Evolutionary conservation across 331 rosid genomes (phyloP), one percentile per base, ranked within the genome.

Genomic region (Spiraea crenata): DNA sequence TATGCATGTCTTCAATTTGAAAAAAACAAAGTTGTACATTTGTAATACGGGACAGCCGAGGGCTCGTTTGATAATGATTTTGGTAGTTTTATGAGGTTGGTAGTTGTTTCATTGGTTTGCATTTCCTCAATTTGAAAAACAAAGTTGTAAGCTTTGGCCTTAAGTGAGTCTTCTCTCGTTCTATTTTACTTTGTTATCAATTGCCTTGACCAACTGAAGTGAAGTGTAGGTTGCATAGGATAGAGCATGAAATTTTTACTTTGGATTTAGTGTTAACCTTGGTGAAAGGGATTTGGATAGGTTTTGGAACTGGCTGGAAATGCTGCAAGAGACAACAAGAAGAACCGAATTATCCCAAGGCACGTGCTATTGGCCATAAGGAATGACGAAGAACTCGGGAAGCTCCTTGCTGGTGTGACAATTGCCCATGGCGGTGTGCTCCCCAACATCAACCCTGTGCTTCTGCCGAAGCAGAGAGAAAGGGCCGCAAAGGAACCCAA

Each of bases 311-410:
- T 82, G 37, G 84, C 86, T 57, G 89, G 84, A 16, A 85, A 85
- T 85, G 86, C 81, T 44, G 86, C 81, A 5, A 79, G 86, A 59
- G 86, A 85, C 60, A 85, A 76, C 81, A 82, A 85, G 57, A 85
- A 76, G 67, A 85, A 74, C 15, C 76, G 84, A 71, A 82, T 82
- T 34, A 79, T 73, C 63, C 83, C 86, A 10, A 79, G 87, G 75
- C 87, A 48, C 35, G 74, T 83, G 55, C 63, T 85, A 4, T 72
- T 85, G 70, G 89, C 86, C 0, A 77, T 79, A 74, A 82, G 84
- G 72, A 85, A 82, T n/a, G 89, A 85, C 31, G 86, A 82, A 69
- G 86, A 85, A 47, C 82, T 85, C 0, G 82, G 86, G 9, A 85
- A 82, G 70, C 84, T 85, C 68, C 83, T 85, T 11, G 76, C 84